Evolutionary conservation across 306 rosid species (phyloP), one percentile per base, ranked within the genome.

Genomic region (Casuarina glauca): DNA sequence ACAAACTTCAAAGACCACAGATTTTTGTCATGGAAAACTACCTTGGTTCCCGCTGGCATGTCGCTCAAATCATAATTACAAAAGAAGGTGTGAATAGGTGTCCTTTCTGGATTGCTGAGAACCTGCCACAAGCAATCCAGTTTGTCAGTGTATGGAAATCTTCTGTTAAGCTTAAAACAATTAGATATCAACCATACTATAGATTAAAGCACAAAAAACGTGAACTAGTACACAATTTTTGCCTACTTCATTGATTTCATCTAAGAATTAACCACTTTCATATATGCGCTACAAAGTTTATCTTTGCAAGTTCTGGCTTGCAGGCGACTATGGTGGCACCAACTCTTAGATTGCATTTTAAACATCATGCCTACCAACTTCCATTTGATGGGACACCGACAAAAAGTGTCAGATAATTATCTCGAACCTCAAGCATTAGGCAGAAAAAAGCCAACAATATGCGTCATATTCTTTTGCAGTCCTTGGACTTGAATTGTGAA

Each of bases 21-120:
- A 71, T 44, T 46, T 36, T 13, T 57, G 8, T 0, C 9, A 66
- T 62, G 11, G 32, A 10, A 74, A 76, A 71, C 66, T 83, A 89
- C 98, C 95, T 93, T 93, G 82, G 97, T 91, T 85, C 89, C 98
- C 39, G 92, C 84, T 60, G 98, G 95, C 98, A 93, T 93, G 87
- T 93, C 98, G 35, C 88, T 89, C 84, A 93, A 84, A 87, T 91
- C 98, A 62, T 91, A 93, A 72, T 84, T 87, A 79, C 97, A 91
- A 70, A 93, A 80, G 93, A 93, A 93, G 73, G 93, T 91, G 81
- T 93, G 98, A 70, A 89, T 86, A 51, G 98, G 98, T 54, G 98
- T 93, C 84, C 82, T 89, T 80, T 93, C 98, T 62, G 98, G 98
- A 87, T 93, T 93, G 91, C 90, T 93, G 81, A 93, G 97, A 83